These are phyloP conservation scores for Coemansia javaensis DNA, from an alignment of 192 early-diverging fungal genomes.

Conservation along the genomic window DNA sequence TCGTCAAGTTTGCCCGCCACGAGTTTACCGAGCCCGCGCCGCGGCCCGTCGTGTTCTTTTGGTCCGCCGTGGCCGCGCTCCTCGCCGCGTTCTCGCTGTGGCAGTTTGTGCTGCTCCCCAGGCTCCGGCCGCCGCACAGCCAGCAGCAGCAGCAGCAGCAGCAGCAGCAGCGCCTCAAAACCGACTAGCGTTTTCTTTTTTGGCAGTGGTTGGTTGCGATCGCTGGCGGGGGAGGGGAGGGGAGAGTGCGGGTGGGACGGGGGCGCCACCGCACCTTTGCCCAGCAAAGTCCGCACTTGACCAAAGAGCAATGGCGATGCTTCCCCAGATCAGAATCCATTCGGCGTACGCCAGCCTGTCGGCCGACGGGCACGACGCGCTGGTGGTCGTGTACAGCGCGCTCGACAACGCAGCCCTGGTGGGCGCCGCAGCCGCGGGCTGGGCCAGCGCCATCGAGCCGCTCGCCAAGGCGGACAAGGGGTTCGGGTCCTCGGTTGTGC, in stretches of 20 bases:
- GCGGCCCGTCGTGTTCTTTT: conserved; percentile 62
- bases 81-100: conserved; percentile 70
- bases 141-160: not conserved
- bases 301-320: conserved; percentile 19
- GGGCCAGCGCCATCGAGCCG: conserved; percentile 11
- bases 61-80: conserved; percentile 58
- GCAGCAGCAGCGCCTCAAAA: not conserved
- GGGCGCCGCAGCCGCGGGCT: conserved; percentile 1
- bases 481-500: conserved; percentile 26
- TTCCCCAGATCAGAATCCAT: conserved; percentile 23
- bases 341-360: conserved; percentile 11
- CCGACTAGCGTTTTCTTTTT: not conserved
- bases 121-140: conserved; percentile 1
- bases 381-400: conserved; percentile 29
- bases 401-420: conserved; percentile 3
- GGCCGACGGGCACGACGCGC: conserved; percentile 17
- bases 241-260: not conserved
- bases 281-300: too few relatives aligned
- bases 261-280: not conserved
- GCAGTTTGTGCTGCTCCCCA: conserved; percentile 58
- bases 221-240: not conserved
- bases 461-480: conserved; percentile 31
- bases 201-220: not conserved
- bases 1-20: conserved; percentile 80
- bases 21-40: conserved; percentile 84